Percentiles rank a stretch among this genome's conserved stretches.
These are phyloP conservation scores for Citrus glauca DNA, from an alignment of 345 rosid species.

Conservation along the genomic window DNA sequence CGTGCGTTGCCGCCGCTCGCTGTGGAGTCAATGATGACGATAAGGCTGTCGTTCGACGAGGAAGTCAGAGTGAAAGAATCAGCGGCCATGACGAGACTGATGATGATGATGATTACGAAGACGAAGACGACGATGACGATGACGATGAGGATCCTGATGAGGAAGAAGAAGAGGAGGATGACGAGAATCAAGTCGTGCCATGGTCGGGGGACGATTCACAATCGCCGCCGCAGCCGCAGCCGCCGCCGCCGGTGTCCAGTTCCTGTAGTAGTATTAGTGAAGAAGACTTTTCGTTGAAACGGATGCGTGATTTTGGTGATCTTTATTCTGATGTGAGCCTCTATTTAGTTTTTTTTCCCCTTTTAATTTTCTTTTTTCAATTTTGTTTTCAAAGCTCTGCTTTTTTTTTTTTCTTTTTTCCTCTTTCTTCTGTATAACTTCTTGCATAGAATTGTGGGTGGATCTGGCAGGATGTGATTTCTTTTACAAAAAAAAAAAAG, in stretches of 20 bases:
- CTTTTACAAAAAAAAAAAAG: background rate
- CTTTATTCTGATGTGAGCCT: slow-evolving; percentile 47
- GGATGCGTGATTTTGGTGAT: slow-evolving; percentile 30
- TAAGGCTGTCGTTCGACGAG: background rate
- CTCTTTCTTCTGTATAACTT: background rate
- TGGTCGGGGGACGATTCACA: slow-evolving; percentile 35
- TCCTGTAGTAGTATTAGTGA: slow-evolving; percentile 34
- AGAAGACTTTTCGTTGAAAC: slow-evolving; percentile 35
- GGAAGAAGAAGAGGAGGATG: slow-evolving; percentile 27
- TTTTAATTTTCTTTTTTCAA: background rate
- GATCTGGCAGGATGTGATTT: background rate
- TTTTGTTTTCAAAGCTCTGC: background rate
- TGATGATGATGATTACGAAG: slow-evolving; percentile 28
- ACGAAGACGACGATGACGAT: slow-evolving; percentile 12
- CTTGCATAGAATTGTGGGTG: background rate
- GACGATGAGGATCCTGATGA: slow-evolving; percentile 28
- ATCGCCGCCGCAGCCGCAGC: slow-evolving; percentile 13
- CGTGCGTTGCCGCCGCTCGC: slow-evolving; percentile 30
- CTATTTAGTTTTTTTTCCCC: background rate
- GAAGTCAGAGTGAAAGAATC: slow-evolving; percentile 9
- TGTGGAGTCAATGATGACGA: background rate
- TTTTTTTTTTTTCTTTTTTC: background rate
- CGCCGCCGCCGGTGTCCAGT: slow-evolving; percentile 42
- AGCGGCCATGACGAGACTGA: slow-evolving; percentile 11
- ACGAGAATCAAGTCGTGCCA: slow-evolving; percentile 87